Evolutionary conservation across 2,329 filamentous ascomycete genomes (phyloP).

Genomic region (Myriosclerotinia scirpicola): DNA sequence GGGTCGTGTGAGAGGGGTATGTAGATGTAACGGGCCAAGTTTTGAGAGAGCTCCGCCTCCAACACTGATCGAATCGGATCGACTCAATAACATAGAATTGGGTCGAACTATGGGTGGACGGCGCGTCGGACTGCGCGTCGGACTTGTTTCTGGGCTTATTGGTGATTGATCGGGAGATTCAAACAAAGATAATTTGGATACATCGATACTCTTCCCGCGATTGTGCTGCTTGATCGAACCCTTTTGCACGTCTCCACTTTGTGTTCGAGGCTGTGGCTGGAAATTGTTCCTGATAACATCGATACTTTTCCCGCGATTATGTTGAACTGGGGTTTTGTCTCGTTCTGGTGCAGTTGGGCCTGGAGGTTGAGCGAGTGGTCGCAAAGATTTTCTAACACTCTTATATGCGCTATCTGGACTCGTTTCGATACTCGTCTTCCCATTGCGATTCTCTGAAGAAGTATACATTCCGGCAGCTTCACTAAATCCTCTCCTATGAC

Average conservation of each 20-base stretch:
- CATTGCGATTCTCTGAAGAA: constrained; percentile 49
- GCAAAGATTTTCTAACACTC: constrained; percentile 72
- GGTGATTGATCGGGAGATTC: constrained; percentile 17
- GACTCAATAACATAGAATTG: constrained; percentile 61
- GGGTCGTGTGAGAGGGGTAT: constrained; percentile 58
- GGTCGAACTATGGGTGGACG: constrained; percentile 45
- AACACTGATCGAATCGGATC: constrained; percentile 52
- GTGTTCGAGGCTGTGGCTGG: constrained; percentile 42
- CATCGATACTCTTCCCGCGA: constrained; percentile 34
- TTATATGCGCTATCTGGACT: constrained; percentile 67
- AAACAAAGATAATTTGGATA: constrained; percentile 24
- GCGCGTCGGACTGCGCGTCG: constrained; percentile 22
- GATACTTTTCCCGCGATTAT: constrained; percentile 54
- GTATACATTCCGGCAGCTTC: constrained; percentile 61
- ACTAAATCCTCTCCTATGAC: constrained; percentile 74
- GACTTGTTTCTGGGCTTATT: constrained; percentile 1
- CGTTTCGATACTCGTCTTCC: constrained; percentile 42
- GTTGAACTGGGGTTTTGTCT: constrained; percentile 37
- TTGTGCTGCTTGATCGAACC: constrained; percentile 46
- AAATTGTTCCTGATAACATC: constrained; percentile 59
- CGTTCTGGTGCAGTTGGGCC: constrained; percentile 46
- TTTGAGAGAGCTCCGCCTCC: constrained; percentile 26
- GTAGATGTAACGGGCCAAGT: constrained; percentile 32
- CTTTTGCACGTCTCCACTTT: constrained; percentile 63
- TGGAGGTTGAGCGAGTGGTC: constrained; percentile 69